Evolutionary conservation across 805 yeast genomes (phyloP), one percentile per base, ranked within the genome.

Genomic region (Wickerhamomyces subpelliculosus): DNA sequence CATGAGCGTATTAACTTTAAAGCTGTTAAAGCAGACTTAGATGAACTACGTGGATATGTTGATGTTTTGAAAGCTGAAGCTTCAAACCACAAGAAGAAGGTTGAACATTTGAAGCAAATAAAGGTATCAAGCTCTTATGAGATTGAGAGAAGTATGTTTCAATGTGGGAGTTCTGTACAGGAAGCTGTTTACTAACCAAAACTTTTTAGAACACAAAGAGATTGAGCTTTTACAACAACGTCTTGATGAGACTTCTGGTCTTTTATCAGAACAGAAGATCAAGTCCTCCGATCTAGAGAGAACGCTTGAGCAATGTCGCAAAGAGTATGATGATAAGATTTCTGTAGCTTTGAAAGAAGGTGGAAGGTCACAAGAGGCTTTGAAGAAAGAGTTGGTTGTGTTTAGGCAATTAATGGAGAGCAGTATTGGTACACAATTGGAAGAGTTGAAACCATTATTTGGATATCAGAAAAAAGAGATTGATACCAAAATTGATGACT

Each of bases 201-300:
- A n/a, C n/a, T 19, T 22, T 43, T 8, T 37, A 42, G 57, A 52
- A 43, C 43, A 43, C 21, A 61, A 57, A 38, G 69, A 66, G 17
- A 59, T 67, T 14, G 54, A 53, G 14, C 49, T 54, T 21, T 45
- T 67, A 25, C 62, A 58, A 40, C 41, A 56, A 27, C 66, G 61
- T 36, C 43, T 68, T 6, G 68, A 70, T 49, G 68, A 68, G 39
- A 55, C 65, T 19, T 61, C 73, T 9, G 73, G 75, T 1, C 59
- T 67, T 34, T 53, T 72, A 29, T 67, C 71, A 8, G 76, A 70
- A 38, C 74, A 71, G 44, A 70, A 67, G 38, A 54, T 68, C 11
- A 65, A 58, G 37, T 63, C 57, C 3, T 24, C 38, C 3, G 49
- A 52, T n/a, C 43, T 65, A n/a, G 49, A 47, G 21, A 55, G 49